A percentile compares a stretch with the other conserved stretches of the same genome.
Conservation (phyloP, 306 rosid species). For the Dicorynia guianensis region DNA sequence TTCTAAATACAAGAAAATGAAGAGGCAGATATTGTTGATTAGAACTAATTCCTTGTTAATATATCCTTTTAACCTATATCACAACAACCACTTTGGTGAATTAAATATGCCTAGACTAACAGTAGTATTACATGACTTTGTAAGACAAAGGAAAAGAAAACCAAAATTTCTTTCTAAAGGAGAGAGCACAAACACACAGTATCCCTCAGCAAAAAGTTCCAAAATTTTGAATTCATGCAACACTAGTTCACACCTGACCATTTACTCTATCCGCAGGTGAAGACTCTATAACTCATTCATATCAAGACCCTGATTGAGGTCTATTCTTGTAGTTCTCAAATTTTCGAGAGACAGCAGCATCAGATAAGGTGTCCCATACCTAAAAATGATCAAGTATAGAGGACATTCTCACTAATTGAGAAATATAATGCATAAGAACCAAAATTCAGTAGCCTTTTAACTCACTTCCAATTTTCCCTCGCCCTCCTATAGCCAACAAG, state of each 20-base stretch:
- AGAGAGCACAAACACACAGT: not conserved
- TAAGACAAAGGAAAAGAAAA: slow-evolving; percentile 9
- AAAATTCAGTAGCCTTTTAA: slow-evolving; percentile 20
- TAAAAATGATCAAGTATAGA: slow-evolving; percentile 42
- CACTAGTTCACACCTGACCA: not conserved
- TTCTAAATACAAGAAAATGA: not conserved
- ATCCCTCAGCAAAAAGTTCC: not conserved
- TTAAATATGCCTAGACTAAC: slow-evolving; percentile 32
- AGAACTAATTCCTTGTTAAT: slow-evolving; percentile 2
- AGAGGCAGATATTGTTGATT: not conserved
- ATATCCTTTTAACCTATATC: no score
- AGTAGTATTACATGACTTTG: not conserved
- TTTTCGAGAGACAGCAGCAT: slow-evolving; percentile 58
- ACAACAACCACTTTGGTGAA: not conserved
- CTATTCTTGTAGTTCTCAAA: slow-evolving; percentile 52
- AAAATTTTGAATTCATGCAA: slow-evolving; percentile 27
- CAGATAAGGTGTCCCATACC: slow-evolving; percentile 78
- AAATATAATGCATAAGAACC: slow-evolving; percentile 10
- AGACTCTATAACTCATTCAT: not conserved
- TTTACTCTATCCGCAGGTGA: not conserved
- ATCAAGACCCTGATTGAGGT: slow-evolving; percentile 48
- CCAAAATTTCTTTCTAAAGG: slow-evolving; percentile 5
- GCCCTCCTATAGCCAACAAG: slow-evolving; percentile 88
- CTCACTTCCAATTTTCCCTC: slow-evolving; percentile 81
- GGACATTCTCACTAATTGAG: slow-evolving; percentile 13